These are phyloP conservation scores for Senecio squalidus DNA, from an alignment of 140 eudicot species.

Conservation along the genomic window DNA sequence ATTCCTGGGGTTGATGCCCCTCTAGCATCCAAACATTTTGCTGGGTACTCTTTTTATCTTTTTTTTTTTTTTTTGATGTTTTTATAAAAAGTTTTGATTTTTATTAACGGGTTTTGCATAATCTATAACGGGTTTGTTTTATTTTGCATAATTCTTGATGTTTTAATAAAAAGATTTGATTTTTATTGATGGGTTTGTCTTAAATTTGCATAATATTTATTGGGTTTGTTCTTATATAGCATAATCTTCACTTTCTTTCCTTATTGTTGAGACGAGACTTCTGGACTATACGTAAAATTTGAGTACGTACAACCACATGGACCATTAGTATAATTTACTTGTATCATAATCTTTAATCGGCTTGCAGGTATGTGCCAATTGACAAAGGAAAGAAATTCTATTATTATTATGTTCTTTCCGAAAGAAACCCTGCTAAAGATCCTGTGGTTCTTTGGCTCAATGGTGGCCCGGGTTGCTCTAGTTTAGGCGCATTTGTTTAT, in stretches of 20 bases:
- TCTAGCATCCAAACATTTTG: slow-evolving; percentile 80
- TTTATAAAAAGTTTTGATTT: background rate
- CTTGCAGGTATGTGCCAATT: slow-evolving; percentile 65
- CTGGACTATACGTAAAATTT: no score
- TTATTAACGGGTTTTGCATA: background rate
- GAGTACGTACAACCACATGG: no score
- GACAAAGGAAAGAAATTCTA: slow-evolving; percentile 71
- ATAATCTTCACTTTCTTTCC: background rate
- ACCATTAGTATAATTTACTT: no score
- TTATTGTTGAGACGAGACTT: no score
- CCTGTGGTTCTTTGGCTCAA: slow-evolving; percentile 98
- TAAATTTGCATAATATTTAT: background rate
- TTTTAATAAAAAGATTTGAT: no score
- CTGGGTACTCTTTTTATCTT: slow-evolving; percentile 53
- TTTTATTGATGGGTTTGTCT: no score
- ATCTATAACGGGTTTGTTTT: background rate
- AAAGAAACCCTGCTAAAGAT: slow-evolving; percentile 67
- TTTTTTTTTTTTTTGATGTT: background rate
- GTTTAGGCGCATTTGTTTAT: slow-evolving; percentile 94
- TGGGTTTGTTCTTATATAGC: background rate
- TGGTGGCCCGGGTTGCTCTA: slow-evolving; percentile 99
- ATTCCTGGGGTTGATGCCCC: slow-evolving; percentile 79
- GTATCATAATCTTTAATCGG: slow-evolving; percentile 10
- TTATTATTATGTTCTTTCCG: slow-evolving; percentile 84
- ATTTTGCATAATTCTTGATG: background rate